These are phyloP conservation scores for Psilocybe mexicana DNA, from an alignment of 1,284 basidiomycete genomes.

Conservation along the genomic window DNA sequence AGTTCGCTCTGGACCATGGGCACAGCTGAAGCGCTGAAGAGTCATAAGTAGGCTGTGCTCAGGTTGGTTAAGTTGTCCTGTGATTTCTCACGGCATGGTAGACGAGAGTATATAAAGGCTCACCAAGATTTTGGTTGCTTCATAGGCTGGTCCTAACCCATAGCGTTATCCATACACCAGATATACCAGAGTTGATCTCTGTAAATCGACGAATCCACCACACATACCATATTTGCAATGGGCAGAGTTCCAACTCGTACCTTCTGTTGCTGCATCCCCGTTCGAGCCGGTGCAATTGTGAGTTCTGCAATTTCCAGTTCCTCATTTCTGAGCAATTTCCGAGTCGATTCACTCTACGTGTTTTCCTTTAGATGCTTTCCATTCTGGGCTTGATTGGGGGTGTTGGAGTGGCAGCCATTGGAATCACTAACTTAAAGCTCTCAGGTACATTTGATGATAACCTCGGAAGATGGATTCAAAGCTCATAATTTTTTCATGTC, in stretches of 20 bases:
- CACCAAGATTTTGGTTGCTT: conserved; percentile 12
- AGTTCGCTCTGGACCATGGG: too few relatives aligned
- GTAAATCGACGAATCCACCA: conserved; percentile 15
- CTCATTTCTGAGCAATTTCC: neutral
- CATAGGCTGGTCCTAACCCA: conserved; percentile 44
- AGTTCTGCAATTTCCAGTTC: conserved; percentile 14
- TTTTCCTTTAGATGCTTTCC: conserved; percentile 29
- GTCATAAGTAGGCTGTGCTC: conserved; percentile 1
- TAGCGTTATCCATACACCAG: conserved; percentile 17
- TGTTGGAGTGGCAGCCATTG: conserved; percentile 35
- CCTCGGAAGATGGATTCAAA: neutral
- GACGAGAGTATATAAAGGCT: conserved; percentile 28
- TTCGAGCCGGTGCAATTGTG: conserved; percentile 44
- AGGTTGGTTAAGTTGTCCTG: conserved; percentile 1
- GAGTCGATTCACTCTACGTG: neutral
- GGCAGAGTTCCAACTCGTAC: conserved; percentile 37
- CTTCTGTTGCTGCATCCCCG: conserved; percentile 49
- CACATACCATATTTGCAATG: conserved; percentile 21
- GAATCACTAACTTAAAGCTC: conserved; percentile 33
- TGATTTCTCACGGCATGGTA: conserved; percentile 17
- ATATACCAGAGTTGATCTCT: conserved; percentile 29
- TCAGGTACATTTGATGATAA: conserved; percentile 21
- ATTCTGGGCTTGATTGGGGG: conserved; percentile 43
- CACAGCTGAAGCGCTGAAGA: too few relatives aligned
- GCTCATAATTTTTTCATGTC: neutral